Evolutionary conservation across 305 asterid genomes (phyloP), one percentile per base, ranked within the genome.

Genomic region (Andrographis paniculata): DNA sequence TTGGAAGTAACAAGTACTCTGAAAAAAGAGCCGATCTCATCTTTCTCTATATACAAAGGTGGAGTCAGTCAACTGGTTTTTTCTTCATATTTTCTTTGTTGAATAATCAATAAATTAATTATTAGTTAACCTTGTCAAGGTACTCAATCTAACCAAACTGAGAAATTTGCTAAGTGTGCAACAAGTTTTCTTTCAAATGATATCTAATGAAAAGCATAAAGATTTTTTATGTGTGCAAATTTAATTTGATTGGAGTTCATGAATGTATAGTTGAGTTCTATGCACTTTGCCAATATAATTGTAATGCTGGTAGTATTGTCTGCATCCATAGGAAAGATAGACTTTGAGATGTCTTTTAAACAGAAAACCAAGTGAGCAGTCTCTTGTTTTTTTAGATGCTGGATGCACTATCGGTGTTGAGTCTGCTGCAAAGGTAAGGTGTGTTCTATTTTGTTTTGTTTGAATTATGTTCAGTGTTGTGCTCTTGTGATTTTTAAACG

Each of bases 11-110:
- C 92, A 54, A 67, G 47, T 50, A 65, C 79, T 2, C 45, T 74
- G 55, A 76, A 48, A 71, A 72, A 68, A 27, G 99, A 87, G 80
- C 14, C 64, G 44, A 23, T 89, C 82, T 71, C 98, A 89, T 63
- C 63, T 75, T 55, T 85, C 94, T 17, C 66, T 86, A n/a, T 76
- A 80, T 75, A 56, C 68, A 27, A 85, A 72, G 93, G 97, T 84
- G 71, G 66, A 56, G 23, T 35, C 37, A 56, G 47, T 46, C 62
- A 23, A 53, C 64, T 37, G 55, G 42, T 52, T 14, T n/a, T n/a
- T n/a, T n/a, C n/a, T n/a, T n/a, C n/a, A n/a, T n/a, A n/a, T n/a
- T n/a, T n/a, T n/a, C n/a, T n/a, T n/a, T n/a, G n/a, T n/a, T n/a
- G n/a, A n/a, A n/a, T n/a, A n/a, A n/a, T n/a, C n/a, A n/a, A n/a